Evolutionary conservation across 495 filamentous ascomycete genomes (phyloP), one percentile per base, ranked within the genome.

Genomic region (Jackrogersella multiformis): DNA sequence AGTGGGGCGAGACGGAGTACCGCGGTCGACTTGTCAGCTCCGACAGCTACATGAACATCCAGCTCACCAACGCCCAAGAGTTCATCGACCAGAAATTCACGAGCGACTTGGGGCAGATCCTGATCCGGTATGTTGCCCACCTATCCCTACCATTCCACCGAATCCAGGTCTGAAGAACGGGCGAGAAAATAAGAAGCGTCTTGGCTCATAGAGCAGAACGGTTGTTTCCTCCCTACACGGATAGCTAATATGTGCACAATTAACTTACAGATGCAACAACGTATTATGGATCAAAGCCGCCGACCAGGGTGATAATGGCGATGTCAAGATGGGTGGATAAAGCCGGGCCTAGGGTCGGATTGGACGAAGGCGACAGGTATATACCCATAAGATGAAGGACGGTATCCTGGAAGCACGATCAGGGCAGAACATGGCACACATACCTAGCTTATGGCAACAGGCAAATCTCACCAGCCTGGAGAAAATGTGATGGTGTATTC

Each of bases 1-100:
- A 99, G 84, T 99, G 95, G 95, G 93, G 92, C 69, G 88, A 97
- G 74, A 95, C 92, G 30, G 96, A 98, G 80, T 99, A 98, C 86
- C 92, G 92, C 75, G 95, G 95, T 68, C 86, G 85, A 42, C 86
- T 99, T 56, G 92, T 98, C 69, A 80, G 78, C 79, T 91, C 97
- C 68, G 95, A 99, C 81, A 93, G 90, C 71, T 99, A 98, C 86
- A 97, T 99, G 94, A 99, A 99, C 81, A 88, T 99, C 64, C 91
- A 97, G 79, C 85, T 99, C 53, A 85, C 85, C 71, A 87, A 89
- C 71, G 92, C 95, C 48, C 92, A 96, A 80, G 96, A 98, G 74
- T 97, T 86, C 80, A 89, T 97, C 67, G 89, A 95, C 78, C 91
- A 90, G 56, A 92, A 95, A 85, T 89, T 85, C 73, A 92, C 90